Base-by-base conservation (phyloP, 148 eudicot species). In the Suaeda aralocaspica region DNA sequence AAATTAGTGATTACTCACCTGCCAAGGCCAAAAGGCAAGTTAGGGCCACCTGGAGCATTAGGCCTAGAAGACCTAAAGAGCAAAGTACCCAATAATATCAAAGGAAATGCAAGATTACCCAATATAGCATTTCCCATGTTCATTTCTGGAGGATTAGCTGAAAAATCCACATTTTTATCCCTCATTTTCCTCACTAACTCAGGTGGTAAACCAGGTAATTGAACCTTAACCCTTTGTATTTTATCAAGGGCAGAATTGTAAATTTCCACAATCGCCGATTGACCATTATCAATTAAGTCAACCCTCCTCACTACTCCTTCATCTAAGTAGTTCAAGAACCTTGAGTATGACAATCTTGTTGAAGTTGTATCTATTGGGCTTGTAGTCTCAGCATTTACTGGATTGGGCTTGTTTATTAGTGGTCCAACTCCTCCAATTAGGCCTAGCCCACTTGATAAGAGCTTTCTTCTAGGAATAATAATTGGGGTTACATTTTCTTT, bases 21-120 rank as follows among this genome's bases (percentile, higher is more conserved):
- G 73, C 97, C 92, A 30, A 89, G 79, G 30, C 97, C 90, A 79
- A 89, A 91, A 2, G 97, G 97, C 84, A 87, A 80, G 76, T 69
- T 84, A n/a, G 95, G 90, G 8, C 89, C 95, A 72, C 86, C 92
- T 64, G 86, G 85, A 41, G 57, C 18, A 60, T 79, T 81, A 18
- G 69, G 7, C 19, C 81, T 66, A 0, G 88, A 84, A 72, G 70
- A 24, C 66, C 86, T 87, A 51, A 84, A 55, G 2, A 91, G 78
- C 36, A 89, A 55, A 71, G 41, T 6, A 5, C 95, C 95, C 69
- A 91, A 83, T 18, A 89, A 76, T 14, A 91, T 58, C 92, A 89
- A 81, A 31, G 97, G 97, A 74, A 91, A 87, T 58, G 86, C 97
- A 61, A 85, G 81, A 62, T 89, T 89, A 45, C 90, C 83, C 72